Conservation (phyloP, 305 asterid genomes). For the Withania somnifera region DNA sequence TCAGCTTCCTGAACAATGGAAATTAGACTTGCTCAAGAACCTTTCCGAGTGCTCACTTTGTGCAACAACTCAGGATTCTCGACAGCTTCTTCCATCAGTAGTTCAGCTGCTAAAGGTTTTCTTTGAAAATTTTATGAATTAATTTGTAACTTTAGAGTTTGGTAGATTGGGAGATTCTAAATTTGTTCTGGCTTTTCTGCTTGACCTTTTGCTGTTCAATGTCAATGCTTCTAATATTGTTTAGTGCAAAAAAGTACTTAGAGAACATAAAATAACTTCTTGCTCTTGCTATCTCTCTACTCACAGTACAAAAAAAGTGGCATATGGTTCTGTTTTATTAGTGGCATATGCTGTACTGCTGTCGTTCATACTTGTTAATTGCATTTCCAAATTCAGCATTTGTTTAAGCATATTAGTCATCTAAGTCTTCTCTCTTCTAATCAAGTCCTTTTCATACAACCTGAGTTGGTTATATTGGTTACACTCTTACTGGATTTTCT, state of each 20-base stretch:
- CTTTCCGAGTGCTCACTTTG: constrained; percentile 79
- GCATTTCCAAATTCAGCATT: neutral
- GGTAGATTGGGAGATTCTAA: neutral
- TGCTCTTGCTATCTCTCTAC: neutral
- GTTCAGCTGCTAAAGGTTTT: constrained; percentile 85
- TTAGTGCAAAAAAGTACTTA: neutral
- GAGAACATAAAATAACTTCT: neutral
- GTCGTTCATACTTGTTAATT: neutral
- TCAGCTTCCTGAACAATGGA: constrained; percentile 77
- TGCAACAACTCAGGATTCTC: constrained; percentile 76
- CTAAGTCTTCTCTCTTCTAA: neutral
- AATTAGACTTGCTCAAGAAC: constrained; percentile 68
- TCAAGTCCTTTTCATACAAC: neutral
- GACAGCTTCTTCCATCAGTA: constrained; percentile 71
- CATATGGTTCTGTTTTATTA: neutral
- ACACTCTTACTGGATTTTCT: neutral
- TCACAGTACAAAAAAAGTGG: neutral
- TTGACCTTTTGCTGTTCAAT: neutral
- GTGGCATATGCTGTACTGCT: neutral
- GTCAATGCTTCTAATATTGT: neutral
- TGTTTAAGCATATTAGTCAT: neutral
- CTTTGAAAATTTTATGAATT: neutral
- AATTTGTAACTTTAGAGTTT: neutral
- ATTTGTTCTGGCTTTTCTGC: neutral
- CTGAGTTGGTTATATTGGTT: neutral